Conservation (phyloP, 2,329 filamentous ascomycete genomes). For the Colletotrichum cereale region DNA sequence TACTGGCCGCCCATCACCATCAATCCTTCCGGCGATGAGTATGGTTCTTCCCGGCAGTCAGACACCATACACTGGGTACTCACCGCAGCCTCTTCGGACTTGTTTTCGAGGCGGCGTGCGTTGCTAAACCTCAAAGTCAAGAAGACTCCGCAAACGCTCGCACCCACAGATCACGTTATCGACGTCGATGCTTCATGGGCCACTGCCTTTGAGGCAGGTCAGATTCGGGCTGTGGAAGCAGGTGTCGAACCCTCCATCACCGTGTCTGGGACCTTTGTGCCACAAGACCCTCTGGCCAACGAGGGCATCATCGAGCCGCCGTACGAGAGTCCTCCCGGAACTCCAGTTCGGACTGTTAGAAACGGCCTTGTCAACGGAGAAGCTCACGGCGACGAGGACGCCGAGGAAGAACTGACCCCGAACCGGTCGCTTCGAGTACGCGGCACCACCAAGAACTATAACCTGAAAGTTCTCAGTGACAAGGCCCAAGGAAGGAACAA, state of each 20-base stretch:
- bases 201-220: conserved; percentile 53
- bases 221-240: conserved; percentile 50
- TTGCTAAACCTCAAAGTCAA: conserved; percentile 51
- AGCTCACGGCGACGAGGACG: conserved; percentile 58
- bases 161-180: conserved; percentile 60
- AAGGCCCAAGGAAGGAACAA: conserved; percentile 67
- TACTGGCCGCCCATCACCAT: conserved; percentile 63
- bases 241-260: conserved; percentile 60
- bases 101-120: conserved; percentile 55
- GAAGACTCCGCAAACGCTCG: conserved; percentile 47
- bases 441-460: conserved; percentile 64
- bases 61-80: conserved; percentile 53
- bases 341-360: conserved; percentile 22
- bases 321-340: conserved; percentile 24
- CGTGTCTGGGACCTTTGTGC: conserved; percentile 50
- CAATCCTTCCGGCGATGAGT: conserved; percentile 21
- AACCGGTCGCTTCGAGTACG: conserved; percentile 64
- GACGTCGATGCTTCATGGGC: conserved; percentile 63
- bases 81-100: conserved; percentile 55
- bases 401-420: conserved; percentile 63
- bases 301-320: conserved; percentile 44
- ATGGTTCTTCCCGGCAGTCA: conserved; percentile 30
- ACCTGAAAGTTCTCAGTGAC: conserved; percentile 70
- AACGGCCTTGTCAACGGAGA: conserved; percentile 41
- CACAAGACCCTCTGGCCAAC: not conserved